These are phyloP conservation scores for Crithidia mellificae DNA, from an alignment of 208 protist species.

Conservation along the genomic window DNA sequence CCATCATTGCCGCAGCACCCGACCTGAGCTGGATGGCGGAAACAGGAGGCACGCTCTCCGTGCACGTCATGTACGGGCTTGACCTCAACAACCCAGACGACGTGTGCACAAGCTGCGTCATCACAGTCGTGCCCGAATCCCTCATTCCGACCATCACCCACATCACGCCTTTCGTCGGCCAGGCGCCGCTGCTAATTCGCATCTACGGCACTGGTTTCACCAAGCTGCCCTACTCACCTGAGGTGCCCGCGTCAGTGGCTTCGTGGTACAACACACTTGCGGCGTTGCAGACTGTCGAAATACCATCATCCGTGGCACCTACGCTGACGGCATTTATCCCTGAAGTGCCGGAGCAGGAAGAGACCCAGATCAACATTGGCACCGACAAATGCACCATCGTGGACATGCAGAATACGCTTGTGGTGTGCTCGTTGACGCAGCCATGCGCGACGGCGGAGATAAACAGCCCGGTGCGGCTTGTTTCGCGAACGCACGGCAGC, in stretches of 20 bases:
- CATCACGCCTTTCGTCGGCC: conserved; percentile 33
- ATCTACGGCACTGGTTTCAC: conserved; percentile 50
- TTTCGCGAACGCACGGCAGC: conserved; percentile 30
- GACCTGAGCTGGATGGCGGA: conserved; percentile 27
- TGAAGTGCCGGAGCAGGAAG: background rate
- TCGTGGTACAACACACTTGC: background rate
- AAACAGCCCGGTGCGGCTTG: conserved; percentile 31
- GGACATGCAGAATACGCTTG: conserved; percentile 38
- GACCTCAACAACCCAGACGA: background rate
- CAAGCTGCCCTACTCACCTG: conserved; percentile 33
- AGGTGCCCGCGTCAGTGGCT: background rate
- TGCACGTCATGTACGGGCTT: conserved; percentile 11
- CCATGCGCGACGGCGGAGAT: conserved; percentile 29
- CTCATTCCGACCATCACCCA: conserved; percentile 39
- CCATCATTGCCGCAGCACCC: conserved; percentile 7
- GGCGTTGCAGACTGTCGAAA: background rate
- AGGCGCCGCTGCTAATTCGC: conserved; percentile 41
- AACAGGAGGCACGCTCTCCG: conserved; percentile 2
- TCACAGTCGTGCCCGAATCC: conserved; percentile 10
- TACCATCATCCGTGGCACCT: background rate
- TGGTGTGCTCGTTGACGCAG: conserved; percentile 35
- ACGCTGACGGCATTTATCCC: background rate
- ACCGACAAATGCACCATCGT: conserved; percentile 31
- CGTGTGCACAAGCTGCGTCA: conserved; percentile 7
- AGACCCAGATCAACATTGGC: conserved; percentile 42